Conservation (phyloP, 2,329 filamentous ascomycete genomes). For the Polytolypa hystricis region DNA sequence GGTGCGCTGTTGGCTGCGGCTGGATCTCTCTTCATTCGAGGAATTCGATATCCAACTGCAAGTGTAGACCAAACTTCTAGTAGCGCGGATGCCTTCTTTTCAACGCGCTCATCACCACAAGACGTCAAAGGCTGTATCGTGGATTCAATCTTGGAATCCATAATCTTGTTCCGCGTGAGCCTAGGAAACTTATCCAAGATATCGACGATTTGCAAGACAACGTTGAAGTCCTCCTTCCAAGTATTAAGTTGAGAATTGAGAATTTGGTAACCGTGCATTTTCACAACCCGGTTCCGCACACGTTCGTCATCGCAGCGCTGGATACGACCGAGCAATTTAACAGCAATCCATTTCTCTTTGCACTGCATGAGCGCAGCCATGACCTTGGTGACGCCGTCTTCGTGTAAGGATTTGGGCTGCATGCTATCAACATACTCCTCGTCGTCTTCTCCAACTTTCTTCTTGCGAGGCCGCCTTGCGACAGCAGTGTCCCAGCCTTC, state of each 20-base stretch:
- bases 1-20: conserved; percentile 41
- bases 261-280: conserved; percentile 95
- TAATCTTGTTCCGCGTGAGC: conserved; percentile 91
- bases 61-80: conserved; percentile 81
- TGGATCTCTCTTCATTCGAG: conserved; percentile 73
- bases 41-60: conserved; percentile 85
- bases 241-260: conserved; percentile 74
- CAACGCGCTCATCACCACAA: conserved; percentile 64
- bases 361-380: conserved; percentile 96
- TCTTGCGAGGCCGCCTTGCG: conserved; percentile 82
- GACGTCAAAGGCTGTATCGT: conserved; percentile 58
- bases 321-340: conserved; percentile 84
- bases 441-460: conserved; percentile 82
- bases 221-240: conserved; percentile 81
- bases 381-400: conserved; percentile 79
- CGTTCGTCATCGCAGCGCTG: conserved; percentile 77
- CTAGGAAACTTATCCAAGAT: conserved; percentile 79
- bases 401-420: conserved; percentile 65
- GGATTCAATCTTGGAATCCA: conserved; percentile 86
- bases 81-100: conserved; percentile 57
- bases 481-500: conserved; percentile 88
- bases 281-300: conserved; percentile 77
- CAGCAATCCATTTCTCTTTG: conserved; percentile 98
- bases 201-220: conserved; percentile 78
- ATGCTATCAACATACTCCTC: conserved; percentile 92